A percentile compares a stretch with the other conserved stretches of the same genome.
phyloP scores from a whole-genome alignment of 2,329 filamentous ascomycete genomes.

The Chrysoporthe austroafricana region DNA sequence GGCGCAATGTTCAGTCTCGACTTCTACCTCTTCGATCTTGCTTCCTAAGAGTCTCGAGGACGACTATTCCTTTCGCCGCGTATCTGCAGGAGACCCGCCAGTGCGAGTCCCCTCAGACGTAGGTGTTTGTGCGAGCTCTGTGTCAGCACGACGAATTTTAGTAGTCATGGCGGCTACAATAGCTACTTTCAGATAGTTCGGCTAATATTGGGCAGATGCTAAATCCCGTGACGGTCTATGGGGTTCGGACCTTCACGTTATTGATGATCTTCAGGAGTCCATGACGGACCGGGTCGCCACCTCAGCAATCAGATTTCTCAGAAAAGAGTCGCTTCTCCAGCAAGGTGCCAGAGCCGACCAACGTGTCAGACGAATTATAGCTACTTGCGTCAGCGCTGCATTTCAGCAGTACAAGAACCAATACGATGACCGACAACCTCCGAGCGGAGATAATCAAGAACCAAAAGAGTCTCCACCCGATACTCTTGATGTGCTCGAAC shows the following conservation, averaged over 20 bases:
- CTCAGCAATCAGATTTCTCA: not conserved
- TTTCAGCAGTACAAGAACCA: not conserved
- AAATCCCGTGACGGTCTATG: constrained; percentile 3
- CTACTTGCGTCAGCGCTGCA: not conserved
- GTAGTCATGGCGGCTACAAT: not conserved
- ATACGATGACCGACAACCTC: not conserved
- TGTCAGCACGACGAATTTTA: not conserved
- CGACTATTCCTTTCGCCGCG: not conserved
- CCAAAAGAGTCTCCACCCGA: not conserved
- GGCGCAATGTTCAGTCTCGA: not conserved
- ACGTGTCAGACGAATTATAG: not conserved
- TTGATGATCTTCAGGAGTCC: constrained; percentile 4
- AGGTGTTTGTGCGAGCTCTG: not conserved
- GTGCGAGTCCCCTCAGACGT: not conserved
- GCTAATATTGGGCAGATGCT: constrained; percentile 5
- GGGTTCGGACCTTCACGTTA: not conserved
- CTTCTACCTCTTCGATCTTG: too few species aligned
- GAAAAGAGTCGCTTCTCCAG: not conserved
- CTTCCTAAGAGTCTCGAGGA: not conserved
- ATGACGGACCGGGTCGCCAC: not conserved
- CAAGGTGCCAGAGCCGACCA: not conserved
- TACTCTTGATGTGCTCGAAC: not conserved
- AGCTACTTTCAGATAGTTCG: not conserved
- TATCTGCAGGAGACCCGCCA: not conserved
- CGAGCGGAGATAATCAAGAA: not conserved